phyloP scores from a whole-genome alignment of 2,329 filamentous ascomycete genomes.

The Rhexocercosporidium sp. region DNA sequence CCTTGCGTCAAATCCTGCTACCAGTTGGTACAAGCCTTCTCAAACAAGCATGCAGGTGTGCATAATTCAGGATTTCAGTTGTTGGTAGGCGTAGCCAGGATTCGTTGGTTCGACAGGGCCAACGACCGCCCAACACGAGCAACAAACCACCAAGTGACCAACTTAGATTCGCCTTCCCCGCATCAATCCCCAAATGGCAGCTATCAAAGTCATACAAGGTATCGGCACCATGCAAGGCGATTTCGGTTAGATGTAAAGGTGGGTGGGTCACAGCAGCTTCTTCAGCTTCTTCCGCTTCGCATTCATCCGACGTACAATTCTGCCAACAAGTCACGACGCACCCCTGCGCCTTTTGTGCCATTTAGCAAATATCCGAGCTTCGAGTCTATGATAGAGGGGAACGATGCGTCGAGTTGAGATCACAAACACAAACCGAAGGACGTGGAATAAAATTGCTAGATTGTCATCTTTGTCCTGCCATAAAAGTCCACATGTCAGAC shows the following conservation, averaged over 20 bases:
- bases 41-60: background rate
- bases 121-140: background rate
- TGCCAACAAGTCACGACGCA: constrained; percentile 9
- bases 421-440: background rate
- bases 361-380: constrained; percentile 3
- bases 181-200: background rate
- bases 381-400: background rate
- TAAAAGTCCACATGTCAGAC: background rate
- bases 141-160: background rate
- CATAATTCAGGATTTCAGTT: background rate
- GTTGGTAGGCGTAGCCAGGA: background rate
- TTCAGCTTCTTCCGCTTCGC: background rate
- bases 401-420: background rate
- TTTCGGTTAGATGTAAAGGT: background rate
- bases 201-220: background rate
- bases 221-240: background rate
- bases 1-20: background rate
- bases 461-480: background rate
- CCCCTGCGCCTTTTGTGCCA: background rate
- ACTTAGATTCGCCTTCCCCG: background rate
- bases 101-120: background rate
- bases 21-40: background rate
- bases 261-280: background rate
- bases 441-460: background rate
- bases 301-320: constrained; percentile 4